Percentiles rank a stretch among this genome's conserved stretches.
phyloP scores from a whole-genome alignment of 805 yeast genomes.

The Yamadazyma phyllophila region DNA sequence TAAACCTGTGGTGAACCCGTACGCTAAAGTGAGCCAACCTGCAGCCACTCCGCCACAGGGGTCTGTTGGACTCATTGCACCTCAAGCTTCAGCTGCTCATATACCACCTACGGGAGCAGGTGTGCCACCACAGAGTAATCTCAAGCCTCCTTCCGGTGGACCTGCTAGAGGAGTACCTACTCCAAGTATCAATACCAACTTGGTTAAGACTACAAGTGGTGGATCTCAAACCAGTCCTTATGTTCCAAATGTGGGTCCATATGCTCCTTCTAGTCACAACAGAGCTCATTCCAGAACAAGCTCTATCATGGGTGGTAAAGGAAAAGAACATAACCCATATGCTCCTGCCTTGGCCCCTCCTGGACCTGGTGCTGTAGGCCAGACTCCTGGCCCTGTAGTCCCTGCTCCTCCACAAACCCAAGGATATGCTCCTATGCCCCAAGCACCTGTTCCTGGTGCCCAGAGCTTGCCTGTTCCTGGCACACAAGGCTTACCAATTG shows the following conservation, averaged over 20 bases:
- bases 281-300: conserved; percentile 40
- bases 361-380: neutral
- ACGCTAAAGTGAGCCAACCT: conserved; percentile 13
- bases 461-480: too few relatives aligned
- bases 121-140: neutral
- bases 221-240: conserved; percentile 35
- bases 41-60: conserved; percentile 3
- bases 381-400: neutral
- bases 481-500: neutral
- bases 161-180: conserved; percentile 10
- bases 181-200: conserved; percentile 24
- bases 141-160: neutral
- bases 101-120: neutral
- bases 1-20: conserved; percentile 29
- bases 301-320: conserved; percentile 39
- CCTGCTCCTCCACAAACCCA: conserved; percentile 2
- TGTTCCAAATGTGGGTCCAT: conserved; percentile 44
- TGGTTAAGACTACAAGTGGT: conserved; percentile 19
- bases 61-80: neutral
- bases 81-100: neutral
- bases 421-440: neutral
- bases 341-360: conserved; percentile 25
- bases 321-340: conserved; percentile 41
- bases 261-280: conserved; percentile 36
- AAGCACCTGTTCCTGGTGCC: neutral